Base-by-base conservation (phyloP, 148 eudicot species). In the Vaccinium corymbosum region DNA sequence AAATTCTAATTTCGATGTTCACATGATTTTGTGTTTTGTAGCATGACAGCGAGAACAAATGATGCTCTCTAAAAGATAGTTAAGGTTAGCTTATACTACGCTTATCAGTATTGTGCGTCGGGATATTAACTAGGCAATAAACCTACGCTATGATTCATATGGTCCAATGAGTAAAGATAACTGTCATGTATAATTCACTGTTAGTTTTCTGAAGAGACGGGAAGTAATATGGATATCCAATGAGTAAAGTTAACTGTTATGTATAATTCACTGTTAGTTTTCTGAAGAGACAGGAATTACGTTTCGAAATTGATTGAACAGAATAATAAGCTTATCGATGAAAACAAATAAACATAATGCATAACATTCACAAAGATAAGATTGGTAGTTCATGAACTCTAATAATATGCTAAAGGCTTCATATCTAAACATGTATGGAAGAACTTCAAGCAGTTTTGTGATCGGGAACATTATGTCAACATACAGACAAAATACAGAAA, bases 351-450 rank as follows among this genome's bases (percentile, higher is more conserved):
- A 62, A 25, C 72, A 12, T 25, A 15, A 68, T 27, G 12, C 35
- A 27, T 68, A 14, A 14, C 29, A 42, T 68, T 68, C 35, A 27
- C 73, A 68, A 68, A 27, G 73, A 68, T 12, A 27, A 68, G 73
- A 27, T 29, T 55, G 46, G 35, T 8, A 55, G 48, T 66, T 66
- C 83, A 22, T 55, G 66, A 81, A 66, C 73, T 22, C 52, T 8
- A 49, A 81, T 50, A 70, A 68, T 4, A 68, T n/a, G 77, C 77
- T 51, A 70, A 50, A 64, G n/a, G 75, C 62, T 46, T 32, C 12
- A 22, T 49, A 81, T 29, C 32, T 2, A 4, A 29, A 70, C 70
- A 56, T 15, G 49, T 66, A 25, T 14, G 20, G 20, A 66, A 81
- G 14, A 81, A 62, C 12, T 38, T 53, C 29, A 32, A 48, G 56